phyloP scores from a whole-genome alignment of 805 yeast species.

The Ogataea polymorpha region DNA sequence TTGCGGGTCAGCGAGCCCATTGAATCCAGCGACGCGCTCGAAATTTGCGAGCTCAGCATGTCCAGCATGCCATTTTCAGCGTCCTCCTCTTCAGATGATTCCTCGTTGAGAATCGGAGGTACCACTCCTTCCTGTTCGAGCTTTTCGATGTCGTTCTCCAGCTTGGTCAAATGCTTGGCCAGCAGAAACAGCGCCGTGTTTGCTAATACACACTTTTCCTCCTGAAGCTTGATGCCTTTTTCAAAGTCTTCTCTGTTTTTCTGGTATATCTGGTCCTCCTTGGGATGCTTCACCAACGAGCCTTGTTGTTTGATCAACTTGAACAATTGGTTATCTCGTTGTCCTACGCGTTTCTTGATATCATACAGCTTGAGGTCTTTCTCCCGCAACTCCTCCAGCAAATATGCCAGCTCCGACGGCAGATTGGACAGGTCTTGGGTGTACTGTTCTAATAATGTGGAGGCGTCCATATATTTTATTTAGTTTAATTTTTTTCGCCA shows the following conservation, averaged over 20 bases:
- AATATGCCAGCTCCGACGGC: constrained; percentile 80
- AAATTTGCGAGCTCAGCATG: constrained; percentile 20
- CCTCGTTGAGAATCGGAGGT: constrained; percentile 44
- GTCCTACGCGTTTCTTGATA: constrained; percentile 59
- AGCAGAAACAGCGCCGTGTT: constrained; percentile 80
- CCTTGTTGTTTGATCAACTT: constrained; percentile 83
- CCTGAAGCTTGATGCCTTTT: constrained; percentile 58
- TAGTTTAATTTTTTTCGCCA: constrained; percentile 8
- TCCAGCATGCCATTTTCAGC: constrained; percentile 13
- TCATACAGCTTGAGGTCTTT: constrained; percentile 69
- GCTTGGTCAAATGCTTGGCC: constrained; percentile 65
- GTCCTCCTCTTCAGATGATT: constrained; percentile 18
- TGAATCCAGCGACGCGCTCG: constrained; percentile 21
- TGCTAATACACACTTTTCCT: constrained; percentile 74
- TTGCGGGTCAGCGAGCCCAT: constrained; percentile 12
- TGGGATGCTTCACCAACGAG: constrained; percentile 74
- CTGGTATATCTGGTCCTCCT: constrained; percentile 63
- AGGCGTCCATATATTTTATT: no score
- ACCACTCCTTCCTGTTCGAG: constrained; percentile 80
- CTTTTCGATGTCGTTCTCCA: constrained; percentile 73
- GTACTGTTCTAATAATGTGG: constrained; percentile 73
- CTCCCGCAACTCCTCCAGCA: constrained; percentile 72
- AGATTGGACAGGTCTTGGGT: constrained; percentile 65
- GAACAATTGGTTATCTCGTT: constrained; percentile 75
- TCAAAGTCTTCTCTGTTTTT: constrained; percentile 69